Conservation (phyloP, 129 eudicot genomes). For the Arctium minus region DNA sequence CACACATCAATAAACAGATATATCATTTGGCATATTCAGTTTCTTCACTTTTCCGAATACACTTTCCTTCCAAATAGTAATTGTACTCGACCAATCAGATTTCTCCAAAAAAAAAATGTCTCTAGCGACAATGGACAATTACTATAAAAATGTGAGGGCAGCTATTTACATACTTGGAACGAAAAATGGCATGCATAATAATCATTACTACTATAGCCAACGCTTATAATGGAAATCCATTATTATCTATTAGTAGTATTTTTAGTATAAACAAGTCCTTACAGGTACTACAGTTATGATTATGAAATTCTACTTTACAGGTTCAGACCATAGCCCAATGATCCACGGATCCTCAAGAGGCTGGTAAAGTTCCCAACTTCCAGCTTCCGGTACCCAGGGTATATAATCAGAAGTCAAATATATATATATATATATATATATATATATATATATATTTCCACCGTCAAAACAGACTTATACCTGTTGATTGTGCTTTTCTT, state of each 20-base stretch:
- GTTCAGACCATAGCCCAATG: not conserved
- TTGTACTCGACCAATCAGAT: not conserved
- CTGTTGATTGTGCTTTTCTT: constrained; percentile 51
- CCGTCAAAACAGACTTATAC: constrained; percentile 23
- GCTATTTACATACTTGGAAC: not conserved
- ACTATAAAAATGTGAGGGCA: not conserved
- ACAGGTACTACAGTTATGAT: not conserved
- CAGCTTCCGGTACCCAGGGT: not conserved
- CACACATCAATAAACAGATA: not conserved
- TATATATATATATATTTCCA: not conserved
- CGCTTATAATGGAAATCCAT: not conserved
- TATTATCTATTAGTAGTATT: not conserved
- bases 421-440: not conserved
- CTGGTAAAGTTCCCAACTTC: not conserved
- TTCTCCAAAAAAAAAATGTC: not conserved
- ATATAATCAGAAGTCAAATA: not conserved
- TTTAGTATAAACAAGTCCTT: not conserved
- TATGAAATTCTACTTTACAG: constrained; percentile 1
- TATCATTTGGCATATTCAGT: not conserved
- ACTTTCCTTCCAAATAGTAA: too few species aligned
- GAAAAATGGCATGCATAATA: not conserved
- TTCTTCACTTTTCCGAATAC: not conserved
- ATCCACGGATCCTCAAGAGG: not conserved
- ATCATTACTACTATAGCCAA: not conserved
- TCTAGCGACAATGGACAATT: not conserved